Base-by-base conservation (phyloP, 208 protist species). In the Trypanosoma caninum region DNA sequence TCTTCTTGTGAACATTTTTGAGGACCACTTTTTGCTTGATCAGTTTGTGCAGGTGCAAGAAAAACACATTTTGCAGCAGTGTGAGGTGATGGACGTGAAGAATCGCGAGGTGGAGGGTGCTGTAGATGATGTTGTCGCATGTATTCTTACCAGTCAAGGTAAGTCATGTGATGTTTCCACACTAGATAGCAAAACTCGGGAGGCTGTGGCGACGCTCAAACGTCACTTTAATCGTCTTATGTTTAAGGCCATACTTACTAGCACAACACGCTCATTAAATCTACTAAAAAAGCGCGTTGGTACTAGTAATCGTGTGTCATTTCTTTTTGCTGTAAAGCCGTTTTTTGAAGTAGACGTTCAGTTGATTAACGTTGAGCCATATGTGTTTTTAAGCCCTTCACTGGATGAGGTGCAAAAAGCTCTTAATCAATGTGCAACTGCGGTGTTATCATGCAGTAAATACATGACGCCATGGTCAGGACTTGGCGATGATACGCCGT, bases 341-440 rank as follows among this genome's bases (percentile, higher is more conserved):
- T 92, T 98, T 68, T 98, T 98, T 69, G 90, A 98, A 50, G 91
- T 98, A 22, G 82, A 97, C 57, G 79, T 98, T 37, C 92, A 98
- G 76, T 87, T 98, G 3, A 75, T 90, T 33, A 89, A 80, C 60
- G 76, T 76, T n/a, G 81, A 97, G 58, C 97, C 95, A 9, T 87
- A 93, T 63, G 78, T 98, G 9, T 80, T 87, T 35, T 67, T 98
- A n/a, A 94, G 76, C 62, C 97, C 97, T 11, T 96, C 94, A 6
- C 76, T 98, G 13, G 92, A 97, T 57, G 92, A 97, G 62, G 86
- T 98, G 31, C 97, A 98, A 77, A 75, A 83, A 53, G 87, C 94
- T n/a, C 97, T 98, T 78, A 97, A 98, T 69, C 83, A 95, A 70
- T 86, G 82, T 51, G 88, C 87, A 30, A 93, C 84, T 20, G 83